Evolutionary conservation across 768 basidiomycete species (phyloP).

Genomic region (Kwoniella pini): DNA sequence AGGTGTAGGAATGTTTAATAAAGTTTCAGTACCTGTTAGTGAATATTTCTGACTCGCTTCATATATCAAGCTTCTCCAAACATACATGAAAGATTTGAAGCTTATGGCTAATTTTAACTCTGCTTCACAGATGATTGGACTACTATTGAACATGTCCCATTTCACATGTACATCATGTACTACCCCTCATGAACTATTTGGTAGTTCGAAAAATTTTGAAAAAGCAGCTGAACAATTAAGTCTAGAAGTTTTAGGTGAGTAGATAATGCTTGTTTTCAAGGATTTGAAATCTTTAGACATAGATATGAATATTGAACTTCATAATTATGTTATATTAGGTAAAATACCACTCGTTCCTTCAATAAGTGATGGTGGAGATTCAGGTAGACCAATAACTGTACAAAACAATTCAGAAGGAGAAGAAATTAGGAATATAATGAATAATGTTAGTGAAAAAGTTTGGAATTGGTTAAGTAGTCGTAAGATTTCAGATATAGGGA

Average conservation of each 20-base stretch:
- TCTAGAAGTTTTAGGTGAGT: slow-evolving; percentile 65
- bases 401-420: slow-evolving; percentile 36
- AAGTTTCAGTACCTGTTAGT: slow-evolving; percentile 86
- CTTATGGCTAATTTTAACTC: no score
- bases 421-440: slow-evolving; percentile 44
- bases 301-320: neutral
- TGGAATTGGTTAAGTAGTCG: slow-evolving; percentile 38
- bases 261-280: no score
- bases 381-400: slow-evolving; percentile 59
- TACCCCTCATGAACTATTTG: slow-evolving; percentile 68
- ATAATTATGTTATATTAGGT: slow-evolving; percentile 13
- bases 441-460: slow-evolving; percentile 33
- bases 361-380: slow-evolving; percentile 73
- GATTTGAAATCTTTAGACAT: no score
- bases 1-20: slow-evolving; percentile 88
- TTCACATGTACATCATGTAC: slow-evolving; percentile 75
- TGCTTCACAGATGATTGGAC: slow-evolving; percentile 72
- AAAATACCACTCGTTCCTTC: slow-evolving; percentile 77
- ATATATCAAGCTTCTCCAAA: neutral
- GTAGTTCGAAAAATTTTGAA: slow-evolving; percentile 67
- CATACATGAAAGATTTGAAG: no score
- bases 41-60: slow-evolving; percentile 3
- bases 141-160: slow-evolving; percentile 84
- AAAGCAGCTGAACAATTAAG: slow-evolving; percentile 63
- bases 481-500: slow-evolving; percentile 5